Evolutionary conservation across 192 early-diverging fungal genomes (phyloP).

Genomic region (Coemansia sp.): DNA sequence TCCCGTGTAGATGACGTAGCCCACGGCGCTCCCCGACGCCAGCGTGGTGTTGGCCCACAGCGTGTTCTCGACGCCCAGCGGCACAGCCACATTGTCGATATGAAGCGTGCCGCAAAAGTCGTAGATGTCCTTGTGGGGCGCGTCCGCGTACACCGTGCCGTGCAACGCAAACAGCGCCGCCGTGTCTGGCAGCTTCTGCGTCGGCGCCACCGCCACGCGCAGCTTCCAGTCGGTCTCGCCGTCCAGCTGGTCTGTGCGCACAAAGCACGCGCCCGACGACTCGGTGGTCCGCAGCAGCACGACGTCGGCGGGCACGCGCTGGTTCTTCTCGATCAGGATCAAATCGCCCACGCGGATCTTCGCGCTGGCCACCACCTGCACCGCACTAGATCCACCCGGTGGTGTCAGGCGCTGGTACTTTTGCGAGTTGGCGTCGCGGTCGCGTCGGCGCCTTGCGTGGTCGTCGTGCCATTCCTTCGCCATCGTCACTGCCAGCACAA

Average conservation of each 20-base stretch:
- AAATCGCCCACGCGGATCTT: conserved; percentile 88
- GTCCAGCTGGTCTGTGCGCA: conserved; percentile 94
- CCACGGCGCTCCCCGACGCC: conserved; percentile 84
- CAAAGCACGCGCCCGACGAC: conserved; percentile 81
- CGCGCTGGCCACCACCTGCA: conserved; percentile 65
- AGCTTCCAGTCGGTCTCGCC: conserved; percentile 99
- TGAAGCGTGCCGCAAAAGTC: conserved; percentile 77
- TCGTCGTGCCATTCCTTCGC: conserved; percentile 91
- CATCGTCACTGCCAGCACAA: conserved; percentile 87
- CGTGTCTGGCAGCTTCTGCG: conserved; percentile 67
- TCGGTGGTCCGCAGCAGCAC: conserved; percentile 83
- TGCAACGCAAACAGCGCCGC: conserved; percentile 57
- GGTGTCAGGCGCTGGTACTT: conserved; percentile 63
- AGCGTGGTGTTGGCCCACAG: conserved; percentile 94
- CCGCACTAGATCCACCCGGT: conserved; percentile 50
- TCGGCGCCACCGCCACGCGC: conserved; percentile 74
- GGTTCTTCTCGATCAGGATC: conserved; percentile 78
- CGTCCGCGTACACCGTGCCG: conserved; percentile 81
- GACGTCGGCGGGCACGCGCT: conserved; percentile 89
- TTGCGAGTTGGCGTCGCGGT: conserved; percentile 88
- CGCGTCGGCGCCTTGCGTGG: conserved; percentile 70
- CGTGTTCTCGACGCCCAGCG: conserved; percentile 84
- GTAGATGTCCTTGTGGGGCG: conserved; percentile 92
- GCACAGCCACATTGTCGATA: conserved; percentile 44
- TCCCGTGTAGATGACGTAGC: conserved; percentile 88